phyloP scores from a whole-genome alignment of 2,329 filamentous ascomycete genomes.

The Lasiodiplodia hormozganensis region DNA sequence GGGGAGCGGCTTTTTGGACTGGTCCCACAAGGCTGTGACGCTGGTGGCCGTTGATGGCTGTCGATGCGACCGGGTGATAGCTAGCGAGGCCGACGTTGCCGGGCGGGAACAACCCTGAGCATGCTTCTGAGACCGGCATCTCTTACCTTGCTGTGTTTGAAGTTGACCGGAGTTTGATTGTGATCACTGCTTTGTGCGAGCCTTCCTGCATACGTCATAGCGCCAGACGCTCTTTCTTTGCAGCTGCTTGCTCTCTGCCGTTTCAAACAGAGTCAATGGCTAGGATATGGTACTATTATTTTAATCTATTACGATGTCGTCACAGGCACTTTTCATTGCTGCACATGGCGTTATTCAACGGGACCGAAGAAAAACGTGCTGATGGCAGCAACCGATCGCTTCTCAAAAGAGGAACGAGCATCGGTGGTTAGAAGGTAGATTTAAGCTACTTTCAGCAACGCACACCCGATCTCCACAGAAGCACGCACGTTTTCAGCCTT shows the following conservation, averaged over 20 bases:
- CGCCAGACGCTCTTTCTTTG: neutral
- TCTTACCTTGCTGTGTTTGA: constrained; percentile 24
- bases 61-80: neutral
- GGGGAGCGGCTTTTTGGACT: neutral
- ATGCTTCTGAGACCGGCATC: constrained; percentile 14
- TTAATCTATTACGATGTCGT: no score
- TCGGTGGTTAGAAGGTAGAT: neutral
- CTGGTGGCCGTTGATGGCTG: constrained; percentile 15
- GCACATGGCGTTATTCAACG: neutral
- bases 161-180: constrained; percentile 17
- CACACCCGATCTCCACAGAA: constrained; percentile 5
- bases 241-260: neutral
- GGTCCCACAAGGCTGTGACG: constrained; percentile 15
- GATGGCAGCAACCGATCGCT: neutral
- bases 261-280: neutral
- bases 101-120: constrained; percentile 1
- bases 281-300: no score
- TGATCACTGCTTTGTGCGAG: neutral
- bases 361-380: neutral
- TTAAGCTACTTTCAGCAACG: constrained; percentile 8
- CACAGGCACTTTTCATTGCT: neutral
- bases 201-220: constrained; percentile 1
- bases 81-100: neutral
- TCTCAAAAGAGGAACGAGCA: neutral
- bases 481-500: constrained; percentile 16